Base-by-base conservation (phyloP, 208 protist genomes). In the Zelonia costaricensis region DNA sequence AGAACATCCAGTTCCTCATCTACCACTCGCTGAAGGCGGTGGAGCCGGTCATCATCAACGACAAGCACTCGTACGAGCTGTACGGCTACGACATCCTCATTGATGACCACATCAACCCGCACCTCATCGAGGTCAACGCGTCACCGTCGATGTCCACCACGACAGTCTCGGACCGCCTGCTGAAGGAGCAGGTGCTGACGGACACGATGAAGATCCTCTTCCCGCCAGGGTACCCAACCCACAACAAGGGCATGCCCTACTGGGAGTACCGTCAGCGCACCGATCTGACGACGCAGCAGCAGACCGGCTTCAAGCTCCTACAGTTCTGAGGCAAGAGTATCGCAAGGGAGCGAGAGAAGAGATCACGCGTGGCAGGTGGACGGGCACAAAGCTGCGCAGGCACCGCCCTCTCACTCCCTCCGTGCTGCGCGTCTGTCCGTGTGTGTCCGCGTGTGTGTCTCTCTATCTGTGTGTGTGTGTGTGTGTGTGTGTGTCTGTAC, bases 81-180 rank as follows among this genome's bases (percentile, higher is more conserved):
- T 99, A 98, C 80, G 98, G 98, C 18, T 99, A 98, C 59, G 98
- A 99, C 76, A 82, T 99, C 8, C 79, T 99, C 20, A 88, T 99
- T 39, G 98, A 99, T 66, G 82, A 82, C n/a, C 54, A 82, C 4
- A 74, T 99, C 8, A 86, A 97, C 35, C 98, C 98, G 6, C 98
- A 98, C 83, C 72, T 99, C 1, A 94, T 99, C 55, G 98, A 99
- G 67, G 97, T 99, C 15, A 98, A 98, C 61, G 80, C 91, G 1
- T 97, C 91, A 20, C 95, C 94, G 18, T 97, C 93, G 15, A 79
- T 97, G 38, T 92, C 84, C 18, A 86, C 82, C 15, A 96, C 91
- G 4, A 96, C 93, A 0, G 38, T 76, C 7, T 77, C 82, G 27
- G 93, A 97, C 54, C 78, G 86, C 9, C 66, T 92, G 23, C 60